Base-by-base conservation (phyloP, 177 flowering plant genomes). In the Vitis hybrid region DNA sequence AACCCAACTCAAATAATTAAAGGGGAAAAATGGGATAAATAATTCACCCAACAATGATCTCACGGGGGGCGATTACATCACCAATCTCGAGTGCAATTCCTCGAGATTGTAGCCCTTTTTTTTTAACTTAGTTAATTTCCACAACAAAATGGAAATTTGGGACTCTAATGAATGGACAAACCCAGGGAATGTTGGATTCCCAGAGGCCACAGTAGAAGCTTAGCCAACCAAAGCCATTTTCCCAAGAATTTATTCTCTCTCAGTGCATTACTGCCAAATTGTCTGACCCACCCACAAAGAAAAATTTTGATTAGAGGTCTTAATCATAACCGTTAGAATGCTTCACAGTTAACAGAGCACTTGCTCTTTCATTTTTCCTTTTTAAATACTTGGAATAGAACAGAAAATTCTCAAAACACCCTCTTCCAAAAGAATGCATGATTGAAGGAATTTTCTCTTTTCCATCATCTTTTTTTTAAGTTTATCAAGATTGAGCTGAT, bases 111-210 rank as follows among this genome's bases (percentile, higher is more conserved):
- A 71, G 70, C 70, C 45, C 49, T 68, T 73, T 69, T 54, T 10
- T 14, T 50, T 52, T 48, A 23, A 65, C 54, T 56, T 4, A 11
- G 14, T 1, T 19, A 4, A 17, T 58, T 5, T 58, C n/a, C 26
- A 30, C 13, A 14, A 48, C 30, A 60, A 64, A 69, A 77, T 70
- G 71, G 74, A 67, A 73, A 74, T 60, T 77, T 83, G 79, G 73
- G 84, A 70, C 77, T 83, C 74, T 82, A 77, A 72, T 79, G 83
- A 79, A 83, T 86, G 88, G 86, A 84, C 79, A 75, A 82, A 70
- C 82, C 63, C 79, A 83, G 84, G 79, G 89, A 88, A 87, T 86
- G 89, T 88, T 84, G 82, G 91, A 86, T 84, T 86, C 87, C 82
- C 74, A 49, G 11, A 60, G 56, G 48, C 60, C 56, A 67, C 69